Evolutionary conservation across 805 yeast genomes (phyloP).

Genomic region (Saitoella complicata): DNA sequence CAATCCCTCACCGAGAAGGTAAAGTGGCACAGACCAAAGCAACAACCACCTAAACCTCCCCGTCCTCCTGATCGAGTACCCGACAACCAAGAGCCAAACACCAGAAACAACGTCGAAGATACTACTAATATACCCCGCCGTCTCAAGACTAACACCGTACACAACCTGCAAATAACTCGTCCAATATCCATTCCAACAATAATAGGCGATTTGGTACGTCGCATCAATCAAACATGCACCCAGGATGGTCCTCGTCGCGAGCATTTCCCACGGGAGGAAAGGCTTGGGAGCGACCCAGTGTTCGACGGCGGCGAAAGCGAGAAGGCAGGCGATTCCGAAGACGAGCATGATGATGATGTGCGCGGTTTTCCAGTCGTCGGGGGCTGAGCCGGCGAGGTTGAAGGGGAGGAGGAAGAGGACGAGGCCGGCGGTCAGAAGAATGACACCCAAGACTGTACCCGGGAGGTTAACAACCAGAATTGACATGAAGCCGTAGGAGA

Average conservation of each 20-base stretch:
- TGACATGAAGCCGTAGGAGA: no score
- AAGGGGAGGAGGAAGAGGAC: conserved; percentile 25
- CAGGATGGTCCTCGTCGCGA: conserved; percentile 52
- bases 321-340: conserved; percentile 36
- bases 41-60: conserved; percentile 30
- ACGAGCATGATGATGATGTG: conserved; percentile 21
- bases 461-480: no score
- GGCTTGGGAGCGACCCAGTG: conserved; percentile 36
- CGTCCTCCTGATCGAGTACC: conserved; percentile 33
- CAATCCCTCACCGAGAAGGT: conserved; percentile 41
- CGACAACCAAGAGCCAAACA: conserved; percentile 39
- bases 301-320: conserved; percentile 39
- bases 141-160: conserved; percentile 33
- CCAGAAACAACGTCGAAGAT: conserved; percentile 8
- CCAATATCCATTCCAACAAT: conserved; percentile 20
- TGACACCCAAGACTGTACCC: conserved; percentile 18
- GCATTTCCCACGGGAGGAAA: conserved; percentile 34
- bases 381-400: conserved; percentile 21
- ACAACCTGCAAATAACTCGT: conserved; percentile 46
- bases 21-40: conserved; percentile 35
- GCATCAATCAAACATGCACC: conserved; percentile 32
- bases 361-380: conserved; percentile 21
- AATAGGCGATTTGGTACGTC: conserved; percentile 32
- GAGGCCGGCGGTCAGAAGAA: conserved; percentile 22
- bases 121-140: conserved; percentile 30